These are phyloP conservation scores for Nakaseomyces bracarensis DNA, from an alignment of 1,139 yeast species.

Conservation along the genomic window DNA sequence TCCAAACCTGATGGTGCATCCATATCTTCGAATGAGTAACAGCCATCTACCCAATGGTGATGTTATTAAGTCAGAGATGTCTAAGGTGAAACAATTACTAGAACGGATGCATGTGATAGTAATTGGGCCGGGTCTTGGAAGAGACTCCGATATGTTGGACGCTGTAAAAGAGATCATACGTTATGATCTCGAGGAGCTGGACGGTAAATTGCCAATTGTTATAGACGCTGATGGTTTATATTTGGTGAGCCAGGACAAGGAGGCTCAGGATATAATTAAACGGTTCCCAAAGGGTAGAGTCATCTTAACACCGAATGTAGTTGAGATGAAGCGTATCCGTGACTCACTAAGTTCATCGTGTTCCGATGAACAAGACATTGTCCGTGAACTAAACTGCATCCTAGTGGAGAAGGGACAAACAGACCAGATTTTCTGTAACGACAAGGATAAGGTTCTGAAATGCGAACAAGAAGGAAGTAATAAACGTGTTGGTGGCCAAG, in stretches of 20 bases:
- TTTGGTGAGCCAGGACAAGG: conserved; percentile 31
- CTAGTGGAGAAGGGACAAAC: conserved; percentile 62
- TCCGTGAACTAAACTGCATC: conserved; percentile 44
- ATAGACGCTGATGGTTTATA: conserved; percentile 86
- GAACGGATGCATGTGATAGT: conserved; percentile 71
- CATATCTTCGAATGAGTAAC: conserved; percentile 45
- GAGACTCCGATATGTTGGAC: conserved; percentile 62
- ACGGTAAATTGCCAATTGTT: conserved; percentile 52
- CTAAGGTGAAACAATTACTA: conserved; percentile 47
- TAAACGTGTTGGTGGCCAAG: conserved; percentile 83
- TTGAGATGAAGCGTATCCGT: conserved; percentile 67
- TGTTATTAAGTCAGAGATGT: conserved; percentile 35
- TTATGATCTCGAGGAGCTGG: conserved; percentile 30
- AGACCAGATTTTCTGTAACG: conserved; percentile 49
- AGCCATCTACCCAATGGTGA: conserved; percentile 8
- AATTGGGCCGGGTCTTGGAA: conserved; percentile 90
- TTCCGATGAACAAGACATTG: conserved; percentile 9
- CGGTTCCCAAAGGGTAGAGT: conserved; percentile 38
- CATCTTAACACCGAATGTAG: conserved; percentile 80
- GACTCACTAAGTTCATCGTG: conserved; percentile 32
- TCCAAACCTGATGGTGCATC: conserved; percentile 95
- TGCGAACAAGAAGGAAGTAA: conserved; percentile 50
- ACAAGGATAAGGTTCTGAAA: conserved; percentile 35
- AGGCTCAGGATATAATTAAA: conserved; percentile 35
- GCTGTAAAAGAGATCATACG: conserved; percentile 51